Percentiles rank a stretch among this genome's conserved stretches.
Conservation (phyloP, 352 stramenopile species). For the Pythium chondricola region DNA sequence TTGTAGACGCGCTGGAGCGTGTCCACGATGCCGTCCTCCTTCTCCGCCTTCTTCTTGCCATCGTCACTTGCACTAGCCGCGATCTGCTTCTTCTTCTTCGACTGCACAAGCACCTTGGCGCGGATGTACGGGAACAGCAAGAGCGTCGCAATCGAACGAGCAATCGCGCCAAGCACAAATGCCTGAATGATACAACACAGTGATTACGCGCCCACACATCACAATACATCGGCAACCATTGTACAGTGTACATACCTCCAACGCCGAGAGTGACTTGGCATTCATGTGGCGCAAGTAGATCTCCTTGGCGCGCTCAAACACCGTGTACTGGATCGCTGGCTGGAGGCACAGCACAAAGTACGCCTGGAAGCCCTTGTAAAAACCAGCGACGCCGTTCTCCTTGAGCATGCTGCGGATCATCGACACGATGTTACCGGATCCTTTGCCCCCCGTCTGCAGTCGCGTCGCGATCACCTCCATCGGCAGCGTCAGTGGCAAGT, state of each 20-base stretch:
- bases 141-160: conserved; percentile 92
- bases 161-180: conserved; percentile 93
- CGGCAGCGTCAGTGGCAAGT: conserved; percentile 78
- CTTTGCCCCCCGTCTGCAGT: conserved; percentile 63
- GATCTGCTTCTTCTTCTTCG: conserved; percentile 62
- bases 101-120: conserved; percentile 93
- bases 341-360: conserved; percentile 96
- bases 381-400: conserved; percentile 55
- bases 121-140: conserved; percentile 96
- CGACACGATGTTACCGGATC: conserved; percentile 38
- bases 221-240: background rate
- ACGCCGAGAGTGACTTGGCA: conserved; percentile 45
- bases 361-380: conserved; percentile 87
- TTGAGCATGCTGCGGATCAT: conserved; percentile 62
- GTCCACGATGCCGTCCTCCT: conserved; percentile 76
- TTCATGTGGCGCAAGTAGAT: conserved; percentile 65
- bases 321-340: conserved; percentile 95
- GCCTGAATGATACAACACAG: conserved; percentile 54
- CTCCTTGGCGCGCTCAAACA: conserved; percentile 90
- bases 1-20: conserved; percentile 71
- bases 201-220: conserved; percentile 16
- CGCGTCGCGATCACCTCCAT: conserved; percentile 87
- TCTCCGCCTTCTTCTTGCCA: conserved; percentile 11
- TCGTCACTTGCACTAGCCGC: conserved; percentile 7
- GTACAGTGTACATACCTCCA: conserved; percentile 41